Base-by-base conservation (phyloP, 192 early-diverging fungal species). In the Mortierella antarctica region DNA sequence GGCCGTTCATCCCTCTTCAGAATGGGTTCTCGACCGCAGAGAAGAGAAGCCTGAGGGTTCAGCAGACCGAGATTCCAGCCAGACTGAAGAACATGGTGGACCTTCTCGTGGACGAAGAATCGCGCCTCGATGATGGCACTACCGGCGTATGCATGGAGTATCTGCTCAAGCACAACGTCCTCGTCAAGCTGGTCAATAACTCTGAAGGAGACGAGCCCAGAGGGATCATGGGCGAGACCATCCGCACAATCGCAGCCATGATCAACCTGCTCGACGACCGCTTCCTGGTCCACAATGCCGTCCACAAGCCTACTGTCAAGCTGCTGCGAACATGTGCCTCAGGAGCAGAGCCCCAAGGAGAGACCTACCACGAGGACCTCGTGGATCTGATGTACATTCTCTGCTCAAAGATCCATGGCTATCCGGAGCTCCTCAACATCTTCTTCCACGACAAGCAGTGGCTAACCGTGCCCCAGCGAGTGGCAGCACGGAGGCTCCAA, bases 71-170 rank as follows among this genome's bases (percentile, higher is more conserved):
- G 55, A 93, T 98, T 83, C 91, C 93, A 45, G 57, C 59, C 21
- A 86, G 91, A 46, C 87, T 98, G 58, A 88, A 92, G 64, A 83
- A 86, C 45, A 96, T 98, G 92, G 91, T 96, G 7, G 94, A 96
- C 78, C 83, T 96, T 60, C 85, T 98, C 15, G 92, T 96, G 7
- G 94, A 96, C 80, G 96, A 98, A 86, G 92, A 94, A 62, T 85
- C 93, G 5, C 83, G 90, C 51, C 83, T 89, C 21, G 94, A 95
- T 71, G 92, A 92, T 58, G 88, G 71, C 9, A 85, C 91, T 8
- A 93, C 93, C 0, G 96, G 94, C 39, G 90, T 93, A 1, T 97
- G 95, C 81, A 95, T 96, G 86, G 96, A 98, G 74, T 90, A 93
- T 48, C 93, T 96, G 64, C 85, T 98, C 69, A 93, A 91, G 54